phyloP scores from a whole-genome alignment of 371 early-diverging fungal genomes.

The Saksenaea oblongispora region DNA sequence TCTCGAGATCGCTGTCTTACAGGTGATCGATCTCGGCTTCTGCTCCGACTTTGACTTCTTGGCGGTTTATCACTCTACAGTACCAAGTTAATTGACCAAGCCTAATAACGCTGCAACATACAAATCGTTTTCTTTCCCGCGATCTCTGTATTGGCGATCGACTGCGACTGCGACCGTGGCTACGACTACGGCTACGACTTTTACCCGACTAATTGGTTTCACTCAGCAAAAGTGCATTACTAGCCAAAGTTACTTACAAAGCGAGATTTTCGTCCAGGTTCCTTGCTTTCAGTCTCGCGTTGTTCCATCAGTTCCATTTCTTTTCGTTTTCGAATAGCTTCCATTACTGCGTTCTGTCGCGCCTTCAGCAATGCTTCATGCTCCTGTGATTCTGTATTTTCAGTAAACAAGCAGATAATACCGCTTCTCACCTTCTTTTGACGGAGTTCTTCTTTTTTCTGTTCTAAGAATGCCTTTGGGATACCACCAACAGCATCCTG shows the following conservation, averaged over 20 bases:
- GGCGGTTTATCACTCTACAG: neutral
- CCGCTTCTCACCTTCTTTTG: constrained; percentile 36
- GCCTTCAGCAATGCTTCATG: constrained; percentile 27
- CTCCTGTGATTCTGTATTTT: constrained; percentile 3
- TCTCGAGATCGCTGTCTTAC: constrained; percentile 7
- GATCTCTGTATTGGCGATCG: constrained; percentile 10
- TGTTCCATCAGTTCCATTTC: constrained; percentile 25
- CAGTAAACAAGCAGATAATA: neutral
- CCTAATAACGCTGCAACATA: neutral
- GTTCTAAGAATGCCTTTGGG: constrained; percentile 81
- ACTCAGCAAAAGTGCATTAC: neutral
- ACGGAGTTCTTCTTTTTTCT: constrained; percentile 80
- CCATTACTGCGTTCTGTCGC: constrained; percentile 44
- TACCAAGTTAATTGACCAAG: neutral
- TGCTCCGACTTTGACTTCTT: neutral
- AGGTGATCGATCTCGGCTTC: constrained; percentile 25
- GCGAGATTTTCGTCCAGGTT: constrained; percentile 21
- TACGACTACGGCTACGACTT: constrained; percentile 21
- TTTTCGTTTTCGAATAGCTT: constrained; percentile 37
- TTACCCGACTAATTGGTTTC: constrained; percentile 11
- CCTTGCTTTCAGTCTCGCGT: constrained; percentile 14
- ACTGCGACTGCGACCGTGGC: constrained; percentile 17
- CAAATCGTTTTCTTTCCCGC: constrained; percentile 4
- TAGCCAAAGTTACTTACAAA: constrained; percentile 9
- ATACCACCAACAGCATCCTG: constrained; percentile 85